Conservation (phyloP, 2,329 filamentous ascomycete genomes). For the Gliomastix tumulicola region DNA sequence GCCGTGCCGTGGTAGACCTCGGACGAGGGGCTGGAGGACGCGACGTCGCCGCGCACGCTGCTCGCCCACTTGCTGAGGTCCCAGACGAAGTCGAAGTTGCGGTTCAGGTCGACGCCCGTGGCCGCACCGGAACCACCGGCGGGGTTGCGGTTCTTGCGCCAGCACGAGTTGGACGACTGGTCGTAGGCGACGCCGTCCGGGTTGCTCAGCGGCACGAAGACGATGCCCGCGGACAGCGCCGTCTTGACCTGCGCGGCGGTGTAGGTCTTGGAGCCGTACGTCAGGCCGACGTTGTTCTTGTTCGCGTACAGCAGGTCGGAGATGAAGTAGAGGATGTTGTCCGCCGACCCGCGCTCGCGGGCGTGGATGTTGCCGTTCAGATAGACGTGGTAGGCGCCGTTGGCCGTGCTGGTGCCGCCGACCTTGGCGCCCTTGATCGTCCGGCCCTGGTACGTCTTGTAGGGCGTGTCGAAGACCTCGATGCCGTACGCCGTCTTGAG, state of each 20-base stretch:
- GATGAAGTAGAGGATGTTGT: constrained; percentile 50
- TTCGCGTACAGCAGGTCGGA: constrained; percentile 48
- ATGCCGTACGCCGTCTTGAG: constrained; percentile 30
- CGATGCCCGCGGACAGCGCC: constrained; percentile 44
- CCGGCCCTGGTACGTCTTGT: constrained; percentile 33
- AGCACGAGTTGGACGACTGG: constrained; percentile 39
- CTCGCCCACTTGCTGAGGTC: constrained; percentile 29
- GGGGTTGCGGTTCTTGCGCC: constrained; percentile 50
- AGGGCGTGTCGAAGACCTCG: constrained; percentile 29
- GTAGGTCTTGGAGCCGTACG: constrained; percentile 44
- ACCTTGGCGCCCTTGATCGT: constrained; percentile 16
- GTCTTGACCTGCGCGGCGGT: constrained; percentile 41
- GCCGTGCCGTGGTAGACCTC: constrained; percentile 44
- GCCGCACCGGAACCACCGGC: constrained; percentile 21
- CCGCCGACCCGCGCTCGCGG: constrained; percentile 49
- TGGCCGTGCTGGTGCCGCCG: neutral
- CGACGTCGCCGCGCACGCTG: constrained; percentile 8
- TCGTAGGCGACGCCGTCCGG: constrained; percentile 46
- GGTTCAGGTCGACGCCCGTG: constrained; percentile 40
- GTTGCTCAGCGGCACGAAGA: constrained; percentile 43
- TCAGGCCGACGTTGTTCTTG: constrained; percentile 37
- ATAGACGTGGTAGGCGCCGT: constrained; percentile 1
- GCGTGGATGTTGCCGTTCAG: constrained; percentile 35
- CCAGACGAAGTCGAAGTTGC: constrained; percentile 53
- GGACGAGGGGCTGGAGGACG: constrained; percentile 26